phyloP scores from a whole-genome alignment of 2,329 filamentous ascomycete genomes.

The Teratosphaeria zuluensis region DNA sequence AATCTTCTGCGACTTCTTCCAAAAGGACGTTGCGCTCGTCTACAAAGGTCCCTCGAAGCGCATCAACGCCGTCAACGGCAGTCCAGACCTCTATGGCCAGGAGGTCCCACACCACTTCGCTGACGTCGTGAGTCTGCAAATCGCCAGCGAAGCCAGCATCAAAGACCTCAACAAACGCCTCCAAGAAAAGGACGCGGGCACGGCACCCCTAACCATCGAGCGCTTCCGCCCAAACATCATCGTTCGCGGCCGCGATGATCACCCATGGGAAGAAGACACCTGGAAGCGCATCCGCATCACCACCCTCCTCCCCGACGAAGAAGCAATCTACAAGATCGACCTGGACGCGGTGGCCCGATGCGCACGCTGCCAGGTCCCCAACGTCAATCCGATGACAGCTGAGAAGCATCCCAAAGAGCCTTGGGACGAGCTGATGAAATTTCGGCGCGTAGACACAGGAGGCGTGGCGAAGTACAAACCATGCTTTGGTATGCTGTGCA shows the following conservation, averaged over 20 bases:
- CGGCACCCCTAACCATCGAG: constrained; percentile 46
- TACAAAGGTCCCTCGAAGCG: constrained; percentile 53
- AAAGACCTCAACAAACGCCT: constrained; percentile 49
- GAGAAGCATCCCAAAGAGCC: constrained; percentile 50
- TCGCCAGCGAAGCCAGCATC: constrained; percentile 48
- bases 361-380: constrained; percentile 53
- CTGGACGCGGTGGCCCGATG: constrained; percentile 52
- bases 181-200: constrained; percentile 24
- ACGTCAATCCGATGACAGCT: constrained; percentile 54
- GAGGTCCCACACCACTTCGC: constrained; percentile 43
- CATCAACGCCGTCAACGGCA: constrained; percentile 47
- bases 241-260: constrained; percentile 39
- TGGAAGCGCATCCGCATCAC: constrained; percentile 51
- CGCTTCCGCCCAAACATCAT: constrained; percentile 57
- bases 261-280: constrained; percentile 52
- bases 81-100: constrained; percentile 41
- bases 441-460: constrained; percentile 49
- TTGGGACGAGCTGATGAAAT: constrained; percentile 54
- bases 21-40: constrained; percentile 46
- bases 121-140: constrained; percentile 48
- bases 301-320: constrained; percentile 20
- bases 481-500: constrained; percentile 58
- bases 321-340: constrained; percentile 31
- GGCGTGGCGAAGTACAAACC: constrained; percentile 54
- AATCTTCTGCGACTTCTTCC: constrained; percentile 47